Conservation (phyloP, 768 basidiomycete species). For the Pleurotus platypus region DNA sequence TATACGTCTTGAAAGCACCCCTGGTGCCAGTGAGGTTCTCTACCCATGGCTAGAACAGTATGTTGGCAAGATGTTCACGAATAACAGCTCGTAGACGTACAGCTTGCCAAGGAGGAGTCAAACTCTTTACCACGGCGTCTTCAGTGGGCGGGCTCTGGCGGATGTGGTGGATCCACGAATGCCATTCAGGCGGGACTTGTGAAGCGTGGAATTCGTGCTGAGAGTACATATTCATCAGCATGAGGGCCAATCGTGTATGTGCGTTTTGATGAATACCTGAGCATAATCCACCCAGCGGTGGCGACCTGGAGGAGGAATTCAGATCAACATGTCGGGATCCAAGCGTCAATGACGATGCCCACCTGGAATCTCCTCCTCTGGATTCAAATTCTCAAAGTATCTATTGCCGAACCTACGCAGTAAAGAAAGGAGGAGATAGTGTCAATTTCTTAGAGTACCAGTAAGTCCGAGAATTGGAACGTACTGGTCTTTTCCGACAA, state of each 20-base stretch:
- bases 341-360: conserved; percentile 16
- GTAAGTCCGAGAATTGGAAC: conserved; percentile 26
- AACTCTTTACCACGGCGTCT: conserved; percentile 67
- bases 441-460: neutral
- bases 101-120: conserved; percentile 77
- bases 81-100: conserved; percentile 41
- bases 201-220: conserved; percentile 87
- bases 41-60: conserved; percentile 58
- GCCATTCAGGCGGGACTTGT: conserved; percentile 96
- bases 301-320: conserved; percentile 53
- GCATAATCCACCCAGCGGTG: conserved; percentile 96
- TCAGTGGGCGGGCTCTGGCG: conserved; percentile 76
- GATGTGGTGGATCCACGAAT: conserved; percentile 92
- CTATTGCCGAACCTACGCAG: conserved; percentile 83
- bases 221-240: neutral
- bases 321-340: neutral
- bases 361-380: conserved; percentile 88
- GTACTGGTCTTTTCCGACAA: conserved; percentile 79
- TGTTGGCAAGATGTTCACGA: neutral
- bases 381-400: conserved; percentile 90
- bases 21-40: conserved; percentile 94
- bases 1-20: conserved; percentile 87
- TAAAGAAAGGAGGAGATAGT: neutral
- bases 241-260: too few species aligned
- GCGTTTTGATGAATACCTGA: conserved; percentile 49